These are phyloP conservation scores for Cladophialophora bantiana DNA, from an alignment of 2,329 filamentous ascomycete genomes.

Conservation along the genomic window DNA sequence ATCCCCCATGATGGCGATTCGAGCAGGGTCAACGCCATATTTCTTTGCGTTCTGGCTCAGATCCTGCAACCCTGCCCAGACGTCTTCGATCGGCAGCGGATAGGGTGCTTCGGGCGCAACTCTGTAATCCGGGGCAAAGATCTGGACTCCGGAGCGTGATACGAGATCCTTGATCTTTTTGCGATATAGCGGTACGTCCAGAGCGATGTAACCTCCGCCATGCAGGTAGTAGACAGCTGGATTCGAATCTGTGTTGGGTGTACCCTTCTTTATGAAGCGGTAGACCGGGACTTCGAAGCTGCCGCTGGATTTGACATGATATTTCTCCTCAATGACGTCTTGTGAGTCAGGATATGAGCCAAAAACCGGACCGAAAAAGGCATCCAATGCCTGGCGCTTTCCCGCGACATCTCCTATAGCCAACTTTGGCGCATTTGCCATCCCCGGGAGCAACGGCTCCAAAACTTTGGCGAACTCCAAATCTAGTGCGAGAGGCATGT, in stretches of 20 bases:
- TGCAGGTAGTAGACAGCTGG: conserved; percentile 42
- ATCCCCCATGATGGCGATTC: conserved; percentile 53
- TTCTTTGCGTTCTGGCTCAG: conserved; percentile 48
- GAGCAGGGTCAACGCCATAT: conserved; percentile 51
- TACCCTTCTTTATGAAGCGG: conserved; percentile 40
- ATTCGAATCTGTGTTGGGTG: conserved; percentile 38
- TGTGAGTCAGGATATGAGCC: conserved; percentile 28
- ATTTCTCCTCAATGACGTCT: conserved; percentile 33
- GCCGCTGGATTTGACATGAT: conserved; percentile 38
- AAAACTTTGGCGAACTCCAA: conserved; percentile 33
- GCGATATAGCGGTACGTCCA: conserved; percentile 32
- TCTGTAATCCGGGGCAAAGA: conserved; percentile 43
- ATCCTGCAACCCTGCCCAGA: conserved; percentile 47
- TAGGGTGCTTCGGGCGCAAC: conserved; percentile 41
- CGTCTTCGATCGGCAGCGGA: conserved; percentile 41
- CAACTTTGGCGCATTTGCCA: conserved; percentile 24
- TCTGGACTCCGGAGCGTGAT: conserved; percentile 34
- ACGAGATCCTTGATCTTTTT: conserved; percentile 33
- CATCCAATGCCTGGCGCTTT: conserved; percentile 17
- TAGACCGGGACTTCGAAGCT: conserved; percentile 38
- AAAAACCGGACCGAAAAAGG: conserved; percentile 23
- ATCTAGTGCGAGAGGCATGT: conserved; percentile 18
- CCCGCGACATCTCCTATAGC: conserved; percentile 36
- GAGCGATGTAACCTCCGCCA: conserved; percentile 42
- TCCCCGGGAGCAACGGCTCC: conserved; percentile 30